Evolutionary conservation across 2,329 filamentous ascomycete genomes (phyloP).

Genomic region (Neofusicoccum umdonicola): DNA sequence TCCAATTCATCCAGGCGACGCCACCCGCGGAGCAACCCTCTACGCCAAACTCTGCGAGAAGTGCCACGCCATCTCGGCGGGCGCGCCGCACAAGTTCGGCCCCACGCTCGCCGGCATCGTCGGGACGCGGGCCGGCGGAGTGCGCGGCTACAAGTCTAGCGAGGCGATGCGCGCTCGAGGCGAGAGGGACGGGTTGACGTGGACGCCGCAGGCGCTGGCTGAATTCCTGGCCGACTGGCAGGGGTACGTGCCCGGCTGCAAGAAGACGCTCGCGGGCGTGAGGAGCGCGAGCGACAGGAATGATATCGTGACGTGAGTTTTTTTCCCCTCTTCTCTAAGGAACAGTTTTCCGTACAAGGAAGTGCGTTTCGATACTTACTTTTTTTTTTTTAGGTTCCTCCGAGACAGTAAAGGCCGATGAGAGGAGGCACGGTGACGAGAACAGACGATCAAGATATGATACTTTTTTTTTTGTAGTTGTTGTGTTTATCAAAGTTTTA

Average conservation of each 20-base stretch:
- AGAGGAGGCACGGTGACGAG: not conserved
- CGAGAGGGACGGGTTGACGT: not conserved
- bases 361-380: no score
- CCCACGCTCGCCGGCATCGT: not conserved
- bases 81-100: not conserved
- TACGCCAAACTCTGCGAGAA: not conserved
- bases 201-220: no score
- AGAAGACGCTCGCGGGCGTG: not conserved
- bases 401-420: no score
- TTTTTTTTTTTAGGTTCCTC: not conserved
- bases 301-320: not conserved
- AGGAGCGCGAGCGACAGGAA: not conserved
- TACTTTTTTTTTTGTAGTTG: not conserved
- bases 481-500: not conserved
- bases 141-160: not conserved
- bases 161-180: not conserved
- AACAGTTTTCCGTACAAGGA: not conserved
- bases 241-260: not conserved
- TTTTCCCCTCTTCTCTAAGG: not conserved
- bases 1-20: no score
- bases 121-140: slow-evolving; percentile 12
- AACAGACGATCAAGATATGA: not conserved
- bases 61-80: not conserved
- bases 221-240: not conserved
- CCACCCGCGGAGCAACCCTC: no score